Evolutionary conservation across 1,284 basidiomycete species (phyloP).

Genomic region (Cryptococcus floricola): DNA sequence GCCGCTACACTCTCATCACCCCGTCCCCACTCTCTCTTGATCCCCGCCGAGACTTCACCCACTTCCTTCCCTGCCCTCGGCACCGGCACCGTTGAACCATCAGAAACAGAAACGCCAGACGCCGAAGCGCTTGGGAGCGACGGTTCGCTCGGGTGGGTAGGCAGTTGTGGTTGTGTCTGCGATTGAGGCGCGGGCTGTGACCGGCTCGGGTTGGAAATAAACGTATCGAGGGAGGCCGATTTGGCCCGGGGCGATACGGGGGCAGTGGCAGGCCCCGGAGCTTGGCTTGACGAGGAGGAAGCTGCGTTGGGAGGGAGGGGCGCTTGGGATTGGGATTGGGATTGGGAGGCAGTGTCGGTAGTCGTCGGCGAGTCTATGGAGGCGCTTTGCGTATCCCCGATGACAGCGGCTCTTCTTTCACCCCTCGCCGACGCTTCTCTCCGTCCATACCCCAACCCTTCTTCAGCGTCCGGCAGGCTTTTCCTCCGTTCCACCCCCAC

Average conservation of each 20-base stretch:
- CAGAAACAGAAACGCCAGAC: too few species aligned
- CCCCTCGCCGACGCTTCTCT: background rate
- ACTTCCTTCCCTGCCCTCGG: background rate
- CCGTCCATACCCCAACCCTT: background rate
- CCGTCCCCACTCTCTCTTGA: slow-evolving; percentile 66
- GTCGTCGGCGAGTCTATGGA: background rate
- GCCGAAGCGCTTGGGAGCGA: too few species aligned
- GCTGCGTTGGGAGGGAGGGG: background rate
- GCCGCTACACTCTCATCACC: slow-evolving; percentile 5
- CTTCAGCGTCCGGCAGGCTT: background rate
- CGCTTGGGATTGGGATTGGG: background rate
- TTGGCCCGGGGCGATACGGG: too few species aligned
- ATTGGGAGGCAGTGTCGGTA: background rate
- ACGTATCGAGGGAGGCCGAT: too few species aligned
- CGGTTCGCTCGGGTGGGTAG: background rate
- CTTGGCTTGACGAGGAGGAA: background rate
- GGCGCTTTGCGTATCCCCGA: background rate
- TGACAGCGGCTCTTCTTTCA: background rate
- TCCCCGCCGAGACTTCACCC: background rate
- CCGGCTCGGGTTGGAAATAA: too few species aligned
- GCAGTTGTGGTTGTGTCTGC: background rate
- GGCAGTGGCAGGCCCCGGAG: background rate
- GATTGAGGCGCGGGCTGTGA: too few species aligned
- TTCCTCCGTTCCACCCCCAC: background rate
- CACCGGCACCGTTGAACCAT: too few species aligned